Base-by-base conservation (phyloP, 202 grass and related monocot genomes). In the Dendrocalamus latiflorus region DNA sequence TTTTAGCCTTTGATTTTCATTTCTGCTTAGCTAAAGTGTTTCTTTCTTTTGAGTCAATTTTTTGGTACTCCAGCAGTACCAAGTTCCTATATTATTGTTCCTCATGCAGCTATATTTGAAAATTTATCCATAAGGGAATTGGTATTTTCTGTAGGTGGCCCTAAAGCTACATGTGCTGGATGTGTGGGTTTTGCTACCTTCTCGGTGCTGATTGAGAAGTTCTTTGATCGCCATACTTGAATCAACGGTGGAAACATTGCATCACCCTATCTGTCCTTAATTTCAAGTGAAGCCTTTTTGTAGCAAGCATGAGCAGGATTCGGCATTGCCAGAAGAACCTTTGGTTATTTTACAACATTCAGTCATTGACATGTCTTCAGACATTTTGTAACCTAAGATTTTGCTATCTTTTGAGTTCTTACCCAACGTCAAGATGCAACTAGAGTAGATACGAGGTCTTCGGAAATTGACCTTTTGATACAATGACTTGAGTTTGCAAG, bases 101-200 rank as follows among this genome's bases (percentile, higher is more conserved):
- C 30, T 47, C 28, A 10, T 83, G 34, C 10, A 53, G 20, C 42
- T 62, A n/a, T 69, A 65, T 48, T 80, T 80, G 50, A 70, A 64
- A 38, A 65, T 65, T 38, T 2, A 60, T 5, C 18, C 5, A n/a
- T 50, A 61, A 88, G 6, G 30, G n/a, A 59, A 48, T 37, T 78
- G 20, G 37, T 77, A 7, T 65, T 87, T 92, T 41, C 44, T 90
- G 80, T 36, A 99, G 93, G 91, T 92, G 96, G 96, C 53, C 93
- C 93, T 48, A 91, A 94, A 89, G 93, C 89, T 56, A 83, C 93
- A 76, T 99, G 96, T 85, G 53, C 56, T 45, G 96, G 96, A 56
- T 95, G 96, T 73, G 96, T 80, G 13, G 96, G 93, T 71, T 99
- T 99, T 90, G 89, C 93, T 65, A 84, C 96, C 20, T 99, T 99